Conservation (phyloP, 2,329 filamentous ascomycete species). For the Grosmannia clavigera region DNA sequence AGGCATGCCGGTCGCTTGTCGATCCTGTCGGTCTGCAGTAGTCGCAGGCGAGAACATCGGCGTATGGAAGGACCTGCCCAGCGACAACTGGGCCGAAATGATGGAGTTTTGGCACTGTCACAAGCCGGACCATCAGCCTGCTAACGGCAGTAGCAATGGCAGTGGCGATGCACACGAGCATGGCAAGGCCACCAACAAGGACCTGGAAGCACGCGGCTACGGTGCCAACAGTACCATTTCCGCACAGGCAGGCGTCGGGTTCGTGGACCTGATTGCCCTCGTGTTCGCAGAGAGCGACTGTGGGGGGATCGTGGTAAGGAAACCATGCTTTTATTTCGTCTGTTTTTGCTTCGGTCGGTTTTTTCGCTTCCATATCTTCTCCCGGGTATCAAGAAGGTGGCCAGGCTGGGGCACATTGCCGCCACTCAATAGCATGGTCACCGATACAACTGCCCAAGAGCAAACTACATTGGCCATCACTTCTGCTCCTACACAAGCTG, state of each 20-base stretch:
- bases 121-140: constrained; percentile 48
- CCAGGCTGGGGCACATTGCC: constrained; percentile 24
- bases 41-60: constrained; percentile 27
- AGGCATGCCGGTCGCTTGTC: constrained; percentile 28
- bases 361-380: not conserved
- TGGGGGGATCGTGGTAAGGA: constrained; percentile 24
- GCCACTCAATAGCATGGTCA: constrained; percentile 39
- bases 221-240: constrained; percentile 66
- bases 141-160: not conserved
- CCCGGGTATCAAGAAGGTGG: constrained; percentile 51
- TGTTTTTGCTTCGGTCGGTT: constrained; percentile 6
- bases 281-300: constrained; percentile 60
- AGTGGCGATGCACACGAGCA: not conserved
- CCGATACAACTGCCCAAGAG: constrained; percentile 61
- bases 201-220: constrained; percentile 58
- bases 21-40: constrained; percentile 25
- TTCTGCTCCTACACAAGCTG: constrained; percentile 5
- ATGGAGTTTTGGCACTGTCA: constrained; percentile 99
- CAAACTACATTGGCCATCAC: constrained; percentile 19
- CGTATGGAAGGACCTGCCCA: constrained; percentile 84
- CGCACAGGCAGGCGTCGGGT: constrained; percentile 53
- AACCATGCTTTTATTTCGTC: constrained; percentile 5
- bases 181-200: constrained; percentile 25
- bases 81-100: constrained; percentile 98
- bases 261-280: constrained; percentile 72